Evolutionary conservation across 805 yeast genomes (phyloP), one percentile per base, ranked within the genome.

Genomic region (Kazachstania kunashirensis): DNA sequence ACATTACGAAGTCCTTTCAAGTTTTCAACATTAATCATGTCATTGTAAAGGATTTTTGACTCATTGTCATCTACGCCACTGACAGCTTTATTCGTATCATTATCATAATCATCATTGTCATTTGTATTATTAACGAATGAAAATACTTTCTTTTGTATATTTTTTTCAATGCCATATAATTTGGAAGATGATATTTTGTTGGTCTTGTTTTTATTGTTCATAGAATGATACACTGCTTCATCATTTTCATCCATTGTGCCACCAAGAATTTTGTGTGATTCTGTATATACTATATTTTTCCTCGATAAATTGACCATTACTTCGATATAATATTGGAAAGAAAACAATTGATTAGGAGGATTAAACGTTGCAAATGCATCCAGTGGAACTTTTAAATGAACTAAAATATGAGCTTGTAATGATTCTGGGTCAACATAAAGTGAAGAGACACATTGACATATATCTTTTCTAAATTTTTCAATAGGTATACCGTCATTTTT

Each of bases 351-450:
- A 31, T 46, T 46, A 35, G 83, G 73, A 1, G 82, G 81, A 13
- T 73, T 68, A 11, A 84, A 82, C 0, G 95, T 83, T 1, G 95
- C 94, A 53, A 86, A 84, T 0, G 83, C 77, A 48, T 86, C 95
- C 0, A 81, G 73, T 0, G 96, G 96, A 0, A 86, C 77, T 43
- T 77, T 66, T 15, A 86, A 58, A 28, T 73, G 70, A 0, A 88
- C 74, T 23, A 72, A 73, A 8, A 79, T 66, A 24, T 73, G 77
- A 28, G 77, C 68, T 13, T 67, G 59, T 27, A 75, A 62, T 1
- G 80, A 69, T 11, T 52, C 62, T 1, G 88, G 84, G 52, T 39
- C 43, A n/a, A 84, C 74, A 44, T 75, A 79, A 10, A 86, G 60
- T 1, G 96, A 95, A 1, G 80, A 68, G 1, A 84, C 71, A 24